Evolutionary conservation across 139 green algal genomes (phyloP).

Genomic region (Trebouxia sp.): DNA sequence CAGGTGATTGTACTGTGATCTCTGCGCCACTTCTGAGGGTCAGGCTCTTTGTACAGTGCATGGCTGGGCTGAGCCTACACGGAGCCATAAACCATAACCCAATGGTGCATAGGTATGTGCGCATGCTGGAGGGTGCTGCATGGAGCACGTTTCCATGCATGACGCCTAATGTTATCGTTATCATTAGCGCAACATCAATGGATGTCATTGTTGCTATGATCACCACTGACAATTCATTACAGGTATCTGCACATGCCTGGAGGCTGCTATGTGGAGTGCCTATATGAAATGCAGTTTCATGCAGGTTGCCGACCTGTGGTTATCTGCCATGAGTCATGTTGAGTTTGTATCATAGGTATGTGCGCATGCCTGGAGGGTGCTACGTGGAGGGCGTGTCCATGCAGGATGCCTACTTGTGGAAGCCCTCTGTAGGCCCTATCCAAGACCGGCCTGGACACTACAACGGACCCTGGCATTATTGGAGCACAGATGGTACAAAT

Average conservation of each 20-base stretch:
- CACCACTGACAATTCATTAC: too few relatives aligned
- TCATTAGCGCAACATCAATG: too few relatives aligned
- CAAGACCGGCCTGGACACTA: constrained; percentile 60
- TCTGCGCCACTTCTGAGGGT: too few relatives aligned
- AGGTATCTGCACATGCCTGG: too few relatives aligned
- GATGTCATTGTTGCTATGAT: too few relatives aligned
- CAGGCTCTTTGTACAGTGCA: neutral
- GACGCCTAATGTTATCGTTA: too few relatives aligned
- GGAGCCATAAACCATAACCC: too few relatives aligned
- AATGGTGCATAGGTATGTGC: too few relatives aligned
- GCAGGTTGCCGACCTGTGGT: neutral
- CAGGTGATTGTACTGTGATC: constrained; percentile 28
- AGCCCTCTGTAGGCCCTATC: constrained; percentile 43
- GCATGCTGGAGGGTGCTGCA: too few relatives aligned
- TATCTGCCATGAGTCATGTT: too few relatives aligned
- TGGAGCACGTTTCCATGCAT: too few relatives aligned
- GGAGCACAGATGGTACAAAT: constrained; percentile 65
- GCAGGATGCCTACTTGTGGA: constrained; percentile 60
- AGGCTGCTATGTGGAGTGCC: too few relatives aligned
- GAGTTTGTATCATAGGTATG: constrained; percentile 43
- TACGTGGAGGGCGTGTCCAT: constrained; percentile 64
- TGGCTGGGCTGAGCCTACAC: neutral
- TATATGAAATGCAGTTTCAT: neutral
- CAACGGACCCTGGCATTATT: constrained; percentile 73
- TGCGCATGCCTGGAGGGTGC: constrained; percentile 70